Conservation (phyloP, 169 alveolate genomes). For the Theileria annulata region DNA sequence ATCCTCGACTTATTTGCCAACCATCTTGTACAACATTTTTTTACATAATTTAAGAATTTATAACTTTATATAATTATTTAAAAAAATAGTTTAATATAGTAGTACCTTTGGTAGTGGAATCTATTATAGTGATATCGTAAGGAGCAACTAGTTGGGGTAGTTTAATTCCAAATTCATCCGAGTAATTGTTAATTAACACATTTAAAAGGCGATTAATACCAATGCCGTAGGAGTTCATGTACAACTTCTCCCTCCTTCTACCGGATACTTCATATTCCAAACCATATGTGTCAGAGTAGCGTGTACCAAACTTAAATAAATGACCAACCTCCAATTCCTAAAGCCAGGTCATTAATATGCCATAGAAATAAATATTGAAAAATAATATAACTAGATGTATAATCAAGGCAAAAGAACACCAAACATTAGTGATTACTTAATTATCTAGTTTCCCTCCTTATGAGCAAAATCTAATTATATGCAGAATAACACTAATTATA, state of each 20-base stretch:
- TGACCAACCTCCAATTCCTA: slow-evolving; percentile 57
- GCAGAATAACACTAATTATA: not conserved
- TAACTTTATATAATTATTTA: too few relatives aligned
- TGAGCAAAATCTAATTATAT: not conserved
- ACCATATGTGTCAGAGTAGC: slow-evolving; percentile 19
- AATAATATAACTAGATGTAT: too few relatives aligned
- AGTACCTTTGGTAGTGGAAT: slow-evolving; percentile 21
- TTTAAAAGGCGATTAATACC: slow-evolving; percentile 53
- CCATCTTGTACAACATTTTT: not conserved
- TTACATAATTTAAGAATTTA: not conserved
- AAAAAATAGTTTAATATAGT: not conserved
- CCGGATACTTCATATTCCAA: slow-evolving; percentile 33
- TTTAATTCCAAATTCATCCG: slow-evolving; percentile 51
- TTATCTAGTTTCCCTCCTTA: not conserved
- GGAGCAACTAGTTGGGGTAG: slow-evolving; percentile 60
- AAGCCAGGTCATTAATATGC: not conserved
- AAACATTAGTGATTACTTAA: not conserved
- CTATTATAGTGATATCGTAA: slow-evolving; percentile 43
- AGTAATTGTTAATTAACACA: slow-evolving; percentile 36
- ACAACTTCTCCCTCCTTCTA: slow-evolving; percentile 27
- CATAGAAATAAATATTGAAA: not conserved
- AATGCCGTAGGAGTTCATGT: slow-evolving; percentile 65
- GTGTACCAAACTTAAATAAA: slow-evolving; percentile 47
- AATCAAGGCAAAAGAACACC: not conserved
- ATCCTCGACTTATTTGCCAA: not conserved